These are phyloP conservation scores for Cercospora nicotianae DNA, from an alignment of 2,329 filamentous ascomycete genomes.

Conservation along the genomic window DNA sequence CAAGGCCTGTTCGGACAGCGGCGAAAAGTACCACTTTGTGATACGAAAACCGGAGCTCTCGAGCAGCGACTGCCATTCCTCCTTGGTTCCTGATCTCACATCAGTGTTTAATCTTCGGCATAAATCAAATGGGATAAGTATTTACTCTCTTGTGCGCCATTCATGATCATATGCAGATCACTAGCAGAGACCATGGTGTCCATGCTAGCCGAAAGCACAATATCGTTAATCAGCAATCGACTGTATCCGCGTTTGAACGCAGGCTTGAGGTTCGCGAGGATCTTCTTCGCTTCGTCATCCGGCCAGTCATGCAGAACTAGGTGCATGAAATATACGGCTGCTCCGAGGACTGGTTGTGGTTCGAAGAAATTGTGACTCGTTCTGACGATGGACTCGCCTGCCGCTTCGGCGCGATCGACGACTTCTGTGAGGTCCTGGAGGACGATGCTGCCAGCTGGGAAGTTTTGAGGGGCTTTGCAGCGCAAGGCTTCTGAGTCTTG, in stretches of 20 bases:
- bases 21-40: slow-evolving; percentile 9
- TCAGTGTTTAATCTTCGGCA: neutral
- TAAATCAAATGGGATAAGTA: neutral
- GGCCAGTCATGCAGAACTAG: slow-evolving; percentile 28
- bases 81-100: neutral
- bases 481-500: slow-evolving; percentile 12
- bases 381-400: slow-evolving; percentile 3
- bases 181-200: slow-evolving; percentile 13
- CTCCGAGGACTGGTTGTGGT: slow-evolving; percentile 11
- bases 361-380: slow-evolving; percentile 11
- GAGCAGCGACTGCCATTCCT: slow-evolving; percentile 13
- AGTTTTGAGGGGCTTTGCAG: neutral
- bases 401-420: slow-evolving; percentile 8
- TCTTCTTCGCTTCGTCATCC: slow-evolving; percentile 23
- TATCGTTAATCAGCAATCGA: slow-evolving; percentile 30
- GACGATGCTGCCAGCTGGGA: slow-evolving; percentile 9
- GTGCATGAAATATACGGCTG: slow-evolving; percentile 13
- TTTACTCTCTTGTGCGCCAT: slow-evolving; percentile 11
- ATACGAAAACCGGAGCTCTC: slow-evolving; percentile 2
- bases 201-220: slow-evolving; percentile 16
- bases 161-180: slow-evolving; percentile 14
- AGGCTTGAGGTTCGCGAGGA: slow-evolving; percentile 22
- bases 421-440: slow-evolving; percentile 12
- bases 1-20: slow-evolving; percentile 15
- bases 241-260: slow-evolving; percentile 25